phyloP scores from a whole-genome alignment of 176 grass and related monocot genomes.

The Chloris gayana region DNA sequence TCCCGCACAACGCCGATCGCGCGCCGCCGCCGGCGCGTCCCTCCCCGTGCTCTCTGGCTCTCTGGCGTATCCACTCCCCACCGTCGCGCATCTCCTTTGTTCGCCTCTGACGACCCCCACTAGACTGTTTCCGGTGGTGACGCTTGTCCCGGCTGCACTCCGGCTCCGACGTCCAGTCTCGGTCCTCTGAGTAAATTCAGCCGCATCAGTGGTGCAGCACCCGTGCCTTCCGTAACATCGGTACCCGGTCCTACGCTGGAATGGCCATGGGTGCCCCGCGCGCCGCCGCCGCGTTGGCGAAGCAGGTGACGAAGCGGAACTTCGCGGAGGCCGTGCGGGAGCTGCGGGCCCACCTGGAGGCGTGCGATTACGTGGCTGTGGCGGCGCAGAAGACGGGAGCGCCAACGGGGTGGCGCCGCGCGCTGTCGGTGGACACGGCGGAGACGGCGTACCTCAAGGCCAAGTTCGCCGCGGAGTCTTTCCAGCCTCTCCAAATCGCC shows the following conservation, averaged over 20 bases:
- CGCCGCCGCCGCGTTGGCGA: constrained; percentile 39
- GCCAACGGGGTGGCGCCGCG: constrained; percentile 55
- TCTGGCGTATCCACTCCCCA: background rate
- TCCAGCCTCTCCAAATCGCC: constrained; percentile 74
- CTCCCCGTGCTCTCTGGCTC: background rate
- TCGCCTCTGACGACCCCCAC: background rate
- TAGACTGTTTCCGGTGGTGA: background rate
- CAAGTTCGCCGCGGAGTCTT: constrained; percentile 81
- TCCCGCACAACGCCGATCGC: background rate
- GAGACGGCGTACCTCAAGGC: constrained; percentile 88
- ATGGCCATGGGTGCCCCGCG: constrained; percentile 38
- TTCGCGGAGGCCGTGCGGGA: constrained; percentile 63
- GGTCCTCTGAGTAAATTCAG: background rate
- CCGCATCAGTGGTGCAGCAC: background rate
- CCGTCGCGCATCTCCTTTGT: background rate
- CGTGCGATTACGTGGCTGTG: constrained; percentile 72
- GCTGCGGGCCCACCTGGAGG: constrained; percentile 48
- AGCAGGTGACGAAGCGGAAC: constrained; percentile 78
- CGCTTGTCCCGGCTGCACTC: background rate
- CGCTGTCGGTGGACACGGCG: constrained; percentile 66
- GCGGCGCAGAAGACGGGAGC: constrained; percentile 51
- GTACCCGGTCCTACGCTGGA: background rate
- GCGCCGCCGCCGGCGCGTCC: constrained; percentile 2
- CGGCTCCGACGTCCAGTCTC: background rate
- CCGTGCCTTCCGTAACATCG: background rate